A percentile compares a stretch with the other conserved stretches of the same genome.
These are phyloP conservation scores for Coccomyxa sp. DNA, from an alignment of 139 green algal species.

Conservation along the genomic window DNA sequence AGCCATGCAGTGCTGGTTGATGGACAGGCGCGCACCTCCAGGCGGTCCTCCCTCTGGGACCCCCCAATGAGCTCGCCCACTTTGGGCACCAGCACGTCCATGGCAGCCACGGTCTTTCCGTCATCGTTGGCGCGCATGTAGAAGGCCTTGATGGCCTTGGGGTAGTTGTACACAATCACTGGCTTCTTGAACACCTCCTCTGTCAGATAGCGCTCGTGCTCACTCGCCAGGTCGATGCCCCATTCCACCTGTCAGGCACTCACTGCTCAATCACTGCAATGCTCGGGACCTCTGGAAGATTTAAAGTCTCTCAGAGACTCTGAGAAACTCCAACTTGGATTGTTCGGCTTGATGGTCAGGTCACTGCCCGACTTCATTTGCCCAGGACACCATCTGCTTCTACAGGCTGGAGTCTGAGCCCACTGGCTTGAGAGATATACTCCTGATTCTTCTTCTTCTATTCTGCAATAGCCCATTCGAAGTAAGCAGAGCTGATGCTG, in stretches of 20 bases:
- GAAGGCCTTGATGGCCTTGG: conserved; percentile 95
- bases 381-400: too few species aligned
- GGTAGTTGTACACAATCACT: conserved; percentile 97
- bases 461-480: too few species aligned
- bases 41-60: conserved; percentile 83
- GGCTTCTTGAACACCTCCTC: conserved; percentile 93
- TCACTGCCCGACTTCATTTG: background rate
- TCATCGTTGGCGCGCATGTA: conserved; percentile 99
- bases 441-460: too few species aligned
- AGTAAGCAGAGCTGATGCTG: too few species aligned
- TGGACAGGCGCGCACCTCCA: conserved; percentile 29
- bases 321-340: background rate
- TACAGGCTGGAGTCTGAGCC: too few species aligned
- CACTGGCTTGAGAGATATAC: too few species aligned
- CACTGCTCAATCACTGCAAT: background rate
- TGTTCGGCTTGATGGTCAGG: background rate
- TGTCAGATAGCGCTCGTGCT: conserved; percentile 95
- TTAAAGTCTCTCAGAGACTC: background rate
- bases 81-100: conserved; percentile 96
- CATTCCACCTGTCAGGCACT: conserved; percentile 62
- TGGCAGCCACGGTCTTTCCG: conserved; percentile 94
- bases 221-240: conserved; percentile 85
- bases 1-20: too few species aligned
- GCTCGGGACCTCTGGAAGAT: background rate
- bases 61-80: conserved; percentile 93